These are phyloP conservation scores for Furcasterigmium furcatum DNA, from an alignment of 2,329 filamentous ascomycete genomes.

Conservation along the genomic window DNA sequence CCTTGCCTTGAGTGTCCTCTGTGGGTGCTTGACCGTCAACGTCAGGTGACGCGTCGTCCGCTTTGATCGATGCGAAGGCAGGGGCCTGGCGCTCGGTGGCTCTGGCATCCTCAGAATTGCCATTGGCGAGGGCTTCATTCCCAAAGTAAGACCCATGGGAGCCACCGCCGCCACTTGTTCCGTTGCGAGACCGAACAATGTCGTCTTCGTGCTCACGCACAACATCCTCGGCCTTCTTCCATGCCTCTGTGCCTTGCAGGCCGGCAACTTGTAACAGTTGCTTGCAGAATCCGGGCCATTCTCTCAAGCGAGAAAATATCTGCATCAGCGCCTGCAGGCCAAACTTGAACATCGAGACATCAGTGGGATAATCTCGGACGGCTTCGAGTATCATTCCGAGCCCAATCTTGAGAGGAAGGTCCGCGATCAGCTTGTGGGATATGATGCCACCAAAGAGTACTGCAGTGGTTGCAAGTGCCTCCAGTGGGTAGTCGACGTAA, in stretches of 20 bases:
- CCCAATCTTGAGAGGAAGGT: constrained; percentile 89
- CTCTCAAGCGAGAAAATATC: constrained; percentile 74
- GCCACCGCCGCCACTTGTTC: constrained; percentile 23
- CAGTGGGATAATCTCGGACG: constrained; percentile 77
- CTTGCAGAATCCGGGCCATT: constrained; percentile 95
- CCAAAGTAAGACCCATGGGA: constrained; percentile 30
- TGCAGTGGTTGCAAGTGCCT: constrained; percentile 90
- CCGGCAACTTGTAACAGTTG: constrained; percentile 79
- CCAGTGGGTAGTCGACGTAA: constrained; percentile 93
- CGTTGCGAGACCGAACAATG: constrained; percentile 52
- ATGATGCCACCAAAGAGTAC: constrained; percentile 97
- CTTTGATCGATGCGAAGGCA: constrained; percentile 75
- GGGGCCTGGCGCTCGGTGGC: constrained; percentile 58
- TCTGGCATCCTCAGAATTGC: constrained; percentile 61
- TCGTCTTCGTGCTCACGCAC: constrained; percentile 66
- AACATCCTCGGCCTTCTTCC: constrained; percentile 77
- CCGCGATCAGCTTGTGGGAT: constrained; percentile 85
- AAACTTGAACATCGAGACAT: constrained; percentile 96
- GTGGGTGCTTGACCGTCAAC: constrained; percentile 76
- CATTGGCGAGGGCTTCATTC: constrained; percentile 62
- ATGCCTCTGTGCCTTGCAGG: constrained; percentile 81
- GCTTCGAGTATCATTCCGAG: constrained; percentile 97
- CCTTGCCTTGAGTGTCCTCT: constrained; percentile 84
- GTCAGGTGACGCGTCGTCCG: constrained; percentile 64
- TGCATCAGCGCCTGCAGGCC: constrained; percentile 93